Conservation (phyloP, 1,284 basidiomycete genomes). For the Neotropicomus parvogracilis region DNA sequence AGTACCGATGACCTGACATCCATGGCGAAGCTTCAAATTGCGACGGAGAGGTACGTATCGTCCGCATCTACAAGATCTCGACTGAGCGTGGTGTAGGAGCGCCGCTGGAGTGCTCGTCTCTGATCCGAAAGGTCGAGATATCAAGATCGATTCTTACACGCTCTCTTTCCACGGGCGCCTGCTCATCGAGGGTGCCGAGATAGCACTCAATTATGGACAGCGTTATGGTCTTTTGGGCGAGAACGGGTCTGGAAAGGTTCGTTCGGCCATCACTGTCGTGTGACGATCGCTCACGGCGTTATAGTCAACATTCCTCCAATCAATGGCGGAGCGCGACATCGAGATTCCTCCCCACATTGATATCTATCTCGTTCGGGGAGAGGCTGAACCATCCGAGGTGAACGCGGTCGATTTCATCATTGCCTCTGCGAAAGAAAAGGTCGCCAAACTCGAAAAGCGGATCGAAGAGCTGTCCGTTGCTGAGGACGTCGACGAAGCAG, state of each 20-base stretch:
- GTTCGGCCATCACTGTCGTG: constrained; percentile 22
- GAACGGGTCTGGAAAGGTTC: constrained; percentile 96
- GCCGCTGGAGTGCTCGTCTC: constrained; percentile 91
- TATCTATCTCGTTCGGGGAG: constrained; percentile 94
- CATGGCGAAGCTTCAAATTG: constrained; percentile 86
- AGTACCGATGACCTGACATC: constrained; percentile 71
- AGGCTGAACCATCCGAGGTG: constrained; percentile 94
- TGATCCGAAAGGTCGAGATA: constrained; percentile 89
- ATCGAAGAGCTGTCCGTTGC: constrained; percentile 93
- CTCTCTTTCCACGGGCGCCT: constrained; percentile 97
- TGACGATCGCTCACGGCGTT: constrained; percentile 11
- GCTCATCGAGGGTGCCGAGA: constrained; percentile 85
- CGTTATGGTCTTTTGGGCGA: constrained; percentile 94
- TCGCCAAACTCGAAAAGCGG: constrained; percentile 90
- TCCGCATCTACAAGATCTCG: not conserved
- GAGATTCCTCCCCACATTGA: constrained; percentile 95
- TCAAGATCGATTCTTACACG: constrained; percentile 96
- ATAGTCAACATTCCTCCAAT: constrained; percentile 66
- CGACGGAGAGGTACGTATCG: constrained; percentile 72
- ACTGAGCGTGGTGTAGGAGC: constrained; percentile 49
- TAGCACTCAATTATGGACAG: constrained; percentile 95
- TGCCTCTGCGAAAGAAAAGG: constrained; percentile 89
- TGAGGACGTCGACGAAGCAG: constrained; percentile 86
- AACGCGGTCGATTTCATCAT: constrained; percentile 98
- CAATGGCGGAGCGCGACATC: constrained; percentile 89